Conservation (phyloP, 2,329 filamentous ascomycete genomes). For the Fusarium sp. region DNA sequence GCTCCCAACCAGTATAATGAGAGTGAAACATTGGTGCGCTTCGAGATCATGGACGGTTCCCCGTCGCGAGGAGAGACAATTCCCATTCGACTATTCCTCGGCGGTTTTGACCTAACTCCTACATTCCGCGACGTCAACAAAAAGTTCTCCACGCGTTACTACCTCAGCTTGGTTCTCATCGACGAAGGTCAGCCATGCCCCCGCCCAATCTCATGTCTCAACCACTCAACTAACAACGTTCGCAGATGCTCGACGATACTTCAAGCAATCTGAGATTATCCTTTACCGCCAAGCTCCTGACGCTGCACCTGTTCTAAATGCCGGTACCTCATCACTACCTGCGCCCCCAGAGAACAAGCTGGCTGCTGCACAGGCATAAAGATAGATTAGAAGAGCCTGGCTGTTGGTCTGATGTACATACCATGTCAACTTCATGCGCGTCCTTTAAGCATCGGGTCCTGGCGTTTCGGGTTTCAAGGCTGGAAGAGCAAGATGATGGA, state of each 20-base stretch:
- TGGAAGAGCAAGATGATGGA: constrained; percentile 37
- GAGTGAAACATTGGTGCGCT: constrained; percentile 96
- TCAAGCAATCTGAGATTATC: constrained; percentile 99
- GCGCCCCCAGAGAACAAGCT: constrained; percentile 58
- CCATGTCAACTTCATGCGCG: constrained; percentile 39
- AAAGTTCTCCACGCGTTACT: constrained; percentile 98
- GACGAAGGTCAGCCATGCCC: constrained; percentile 76
- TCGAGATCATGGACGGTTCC: constrained; percentile 99
- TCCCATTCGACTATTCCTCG: constrained; percentile 94
- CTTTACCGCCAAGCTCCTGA: constrained; percentile 85
- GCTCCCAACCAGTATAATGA: constrained; percentile 99
- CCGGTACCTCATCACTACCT: constrained; percentile 53
- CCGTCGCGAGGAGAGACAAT: constrained; percentile 95
- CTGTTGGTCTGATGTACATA: constrained; percentile 33
- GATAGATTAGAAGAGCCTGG: constrained; percentile 1
- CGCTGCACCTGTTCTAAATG: constrained; percentile 47
- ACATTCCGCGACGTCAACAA: constrained; percentile 99
- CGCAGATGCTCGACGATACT: constrained; percentile 91
- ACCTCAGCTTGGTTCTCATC: constrained; percentile 93
- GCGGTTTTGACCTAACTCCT: constrained; percentile 95
- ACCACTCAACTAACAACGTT: constrained; percentile 25
- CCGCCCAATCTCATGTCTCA: background rate
- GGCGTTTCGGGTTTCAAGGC: constrained; percentile 50
- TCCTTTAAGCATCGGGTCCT: constrained; percentile 52
- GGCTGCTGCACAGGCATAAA: constrained; percentile 47